These are phyloP conservation scores for Hygrocybe coccinea DNA, from an alignment of 768 basidiomycete genomes.

Conservation along the genomic window DNA sequence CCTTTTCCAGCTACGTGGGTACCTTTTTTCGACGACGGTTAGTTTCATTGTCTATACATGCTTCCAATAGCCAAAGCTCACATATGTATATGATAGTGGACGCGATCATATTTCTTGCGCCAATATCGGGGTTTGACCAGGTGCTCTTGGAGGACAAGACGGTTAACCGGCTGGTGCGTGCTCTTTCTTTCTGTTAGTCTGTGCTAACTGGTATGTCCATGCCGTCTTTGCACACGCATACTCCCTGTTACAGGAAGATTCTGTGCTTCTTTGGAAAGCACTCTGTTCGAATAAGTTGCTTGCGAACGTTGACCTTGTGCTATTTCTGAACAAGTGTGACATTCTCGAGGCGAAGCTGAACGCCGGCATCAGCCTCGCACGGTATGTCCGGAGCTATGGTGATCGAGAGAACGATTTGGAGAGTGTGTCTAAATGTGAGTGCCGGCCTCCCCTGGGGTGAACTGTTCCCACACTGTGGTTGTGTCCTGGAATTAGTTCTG, in stretches of 20 bases:
- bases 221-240: neutral
- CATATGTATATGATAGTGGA: conserved; percentile 38
- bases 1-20: conserved; percentile 52
- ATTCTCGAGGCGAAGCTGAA: conserved; percentile 68
- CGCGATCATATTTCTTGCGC: conserved; percentile 74
- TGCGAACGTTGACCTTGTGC: conserved; percentile 71
- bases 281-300: conserved; percentile 80
- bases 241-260: conserved; percentile 57
- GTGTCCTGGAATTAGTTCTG: conserved; percentile 44
- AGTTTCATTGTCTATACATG: conserved; percentile 7
- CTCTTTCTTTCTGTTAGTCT: neutral
- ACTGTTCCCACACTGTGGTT: neutral
- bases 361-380: conserved; percentile 55
- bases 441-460: neutral
- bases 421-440: conserved; percentile 65
- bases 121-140: conserved; percentile 71
- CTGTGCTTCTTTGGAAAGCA: conserved; percentile 84
- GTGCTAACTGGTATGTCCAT: neutral
- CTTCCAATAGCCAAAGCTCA: neutral
- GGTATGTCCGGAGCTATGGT: conserved; percentile 70
- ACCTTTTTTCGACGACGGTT: conserved; percentile 64
- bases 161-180: conserved; percentile 54
- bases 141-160: conserved; percentile 58
- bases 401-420: conserved; percentile 69
- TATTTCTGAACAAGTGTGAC: conserved; percentile 88